Evolutionary conservation across 2,329 filamentous ascomycete species (phyloP).

Genomic region (Penicillium sp.): DNA sequence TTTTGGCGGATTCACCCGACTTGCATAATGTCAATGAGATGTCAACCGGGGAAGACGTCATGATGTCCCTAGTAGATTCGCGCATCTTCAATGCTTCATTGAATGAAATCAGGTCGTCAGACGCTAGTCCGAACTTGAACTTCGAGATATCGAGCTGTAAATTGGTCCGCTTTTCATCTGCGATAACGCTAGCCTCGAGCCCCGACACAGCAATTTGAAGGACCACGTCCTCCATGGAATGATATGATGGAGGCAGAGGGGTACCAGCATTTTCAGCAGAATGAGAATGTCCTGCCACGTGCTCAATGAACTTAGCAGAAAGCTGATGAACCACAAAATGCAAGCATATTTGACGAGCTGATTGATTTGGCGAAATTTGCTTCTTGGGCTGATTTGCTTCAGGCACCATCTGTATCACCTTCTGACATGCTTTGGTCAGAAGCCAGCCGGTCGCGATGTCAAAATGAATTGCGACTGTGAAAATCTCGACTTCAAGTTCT

Average conservation of each 20-base stretch:
- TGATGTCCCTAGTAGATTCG: conserved; percentile 44
- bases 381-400: conserved; percentile 8
- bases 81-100: conserved; percentile 48
- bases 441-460: conserved; percentile 45
- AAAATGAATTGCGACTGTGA: conserved; percentile 31
- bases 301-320: conserved; percentile 40
- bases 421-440: conserved; percentile 37
- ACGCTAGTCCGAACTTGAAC: conserved; percentile 49
- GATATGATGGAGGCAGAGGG: conserved; percentile 17
- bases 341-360: conserved; percentile 15
- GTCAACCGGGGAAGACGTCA: conserved; percentile 38
- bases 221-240: conserved; percentile 32
- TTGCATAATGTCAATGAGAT: conserved; percentile 38
- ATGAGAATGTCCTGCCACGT: conserved; percentile 31
- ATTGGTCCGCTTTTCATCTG: conserved; percentile 21
- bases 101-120: conserved; percentile 53
- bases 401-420: conserved; percentile 22
- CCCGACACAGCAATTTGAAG: conserved; percentile 31
- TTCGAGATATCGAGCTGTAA: conserved; percentile 38
- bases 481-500: conserved; percentile 33
- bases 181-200: conserved; percentile 25
- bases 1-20: conserved; percentile 30
- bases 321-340: conserved; percentile 29
- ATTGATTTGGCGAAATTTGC: conserved; percentile 4
- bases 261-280: conserved; percentile 12